These are phyloP conservation scores for Hypsizygus marmoreus DNA, from an alignment of 768 basidiomycete genomes.

Conservation along the genomic window DNA sequence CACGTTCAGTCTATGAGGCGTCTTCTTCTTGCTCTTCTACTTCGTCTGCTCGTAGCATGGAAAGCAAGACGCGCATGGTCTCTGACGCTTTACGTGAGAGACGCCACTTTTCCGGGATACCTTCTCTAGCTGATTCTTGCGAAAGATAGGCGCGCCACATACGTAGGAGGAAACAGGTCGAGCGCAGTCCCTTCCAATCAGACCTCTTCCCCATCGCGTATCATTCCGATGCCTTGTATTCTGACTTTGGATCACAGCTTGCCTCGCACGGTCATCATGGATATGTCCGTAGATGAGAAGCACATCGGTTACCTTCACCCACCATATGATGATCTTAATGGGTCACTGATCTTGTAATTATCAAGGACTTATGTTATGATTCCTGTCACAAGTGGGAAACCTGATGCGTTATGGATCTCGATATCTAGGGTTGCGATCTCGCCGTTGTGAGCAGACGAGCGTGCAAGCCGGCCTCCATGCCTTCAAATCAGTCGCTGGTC, in stretches of 20 bases:
- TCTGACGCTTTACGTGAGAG: conserved; percentile 38
- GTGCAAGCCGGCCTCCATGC: too few species aligned
- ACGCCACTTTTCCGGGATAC: conserved; percentile 46
- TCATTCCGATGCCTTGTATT: conserved; percentile 16
- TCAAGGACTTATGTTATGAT: conserved; percentile 15
- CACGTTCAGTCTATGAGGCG: conserved; percentile 36
- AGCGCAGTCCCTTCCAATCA: conserved; percentile 27
- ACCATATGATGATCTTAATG: conserved; percentile 22
- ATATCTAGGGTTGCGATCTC: conserved; percentile 13
- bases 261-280: conserved; percentile 21
- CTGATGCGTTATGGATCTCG: conserved; percentile 11
- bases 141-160: conserved; percentile 32
- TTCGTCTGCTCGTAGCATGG: conserved; percentile 26
- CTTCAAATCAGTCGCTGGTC: too few species aligned
- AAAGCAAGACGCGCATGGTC: conserved; percentile 32
- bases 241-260: conserved; percentile 21
- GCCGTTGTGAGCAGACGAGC: too few species aligned
- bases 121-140: conserved; percentile 24
- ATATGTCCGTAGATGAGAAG: conserved; percentile 20
- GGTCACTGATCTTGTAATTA: conserved; percentile 14
- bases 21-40: conserved; percentile 27
- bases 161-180: conserved; percentile 18
- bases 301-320: conserved; percentile 26
- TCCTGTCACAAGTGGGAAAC: conserved; percentile 18
- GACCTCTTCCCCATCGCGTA: conserved; percentile 23